These are phyloP conservation scores for Fistulifera pelliculosa DNA, from an alignment of 108 stramenopile species.

Conservation along the genomic window DNA sequence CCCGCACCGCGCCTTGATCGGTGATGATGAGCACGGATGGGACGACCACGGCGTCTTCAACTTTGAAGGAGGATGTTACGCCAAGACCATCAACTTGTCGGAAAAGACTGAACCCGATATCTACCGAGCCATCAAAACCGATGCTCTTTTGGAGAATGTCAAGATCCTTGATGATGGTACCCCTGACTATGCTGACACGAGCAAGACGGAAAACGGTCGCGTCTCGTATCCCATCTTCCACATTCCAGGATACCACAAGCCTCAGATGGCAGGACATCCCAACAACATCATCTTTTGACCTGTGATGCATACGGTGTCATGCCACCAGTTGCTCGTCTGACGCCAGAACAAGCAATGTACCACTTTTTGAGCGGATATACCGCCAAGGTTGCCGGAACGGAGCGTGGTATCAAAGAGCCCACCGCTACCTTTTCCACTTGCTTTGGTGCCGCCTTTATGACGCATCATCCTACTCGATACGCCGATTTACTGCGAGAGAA, in stretches of 20 bases:
- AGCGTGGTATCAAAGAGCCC: conserved; percentile 94
- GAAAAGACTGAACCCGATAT: conserved; percentile 97
- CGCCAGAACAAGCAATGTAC: conserved; percentile 94
- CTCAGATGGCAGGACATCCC: conserved; percentile 93
- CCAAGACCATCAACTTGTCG: conserved; percentile 93
- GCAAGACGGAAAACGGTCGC: conserved; percentile 97
- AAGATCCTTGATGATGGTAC: conserved; percentile 47
- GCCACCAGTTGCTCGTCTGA: conserved; percentile 91
- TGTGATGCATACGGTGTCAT: conserved; percentile 98
- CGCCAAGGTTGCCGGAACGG: conserved; percentile 98
- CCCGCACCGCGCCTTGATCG: conserved; percentile 90
- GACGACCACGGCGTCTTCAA: conserved; percentile 94
- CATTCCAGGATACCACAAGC: conserved; percentile 85
- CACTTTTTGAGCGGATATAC: conserved; percentile 97
- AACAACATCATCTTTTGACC: conserved; percentile 91
- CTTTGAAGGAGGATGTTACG: conserved; percentile 99
- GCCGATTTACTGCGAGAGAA: conserved; percentile 92
- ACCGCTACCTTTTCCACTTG: conserved; percentile 88
- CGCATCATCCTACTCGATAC: conserved; percentile 90
- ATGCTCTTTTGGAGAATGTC: conserved; percentile 95
- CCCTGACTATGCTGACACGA: conserved; percentile 85
- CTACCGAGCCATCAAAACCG: conserved; percentile 89
- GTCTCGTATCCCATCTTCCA: conserved; percentile 94
- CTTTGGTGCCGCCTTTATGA: conserved; percentile 98
- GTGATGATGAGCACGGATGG: conserved; percentile 97